Evolutionary conservation across 75 land plant genomes (phyloP), one percentile per base, ranked within the genome.

Genomic region (Pinus albicaulis): DNA sequence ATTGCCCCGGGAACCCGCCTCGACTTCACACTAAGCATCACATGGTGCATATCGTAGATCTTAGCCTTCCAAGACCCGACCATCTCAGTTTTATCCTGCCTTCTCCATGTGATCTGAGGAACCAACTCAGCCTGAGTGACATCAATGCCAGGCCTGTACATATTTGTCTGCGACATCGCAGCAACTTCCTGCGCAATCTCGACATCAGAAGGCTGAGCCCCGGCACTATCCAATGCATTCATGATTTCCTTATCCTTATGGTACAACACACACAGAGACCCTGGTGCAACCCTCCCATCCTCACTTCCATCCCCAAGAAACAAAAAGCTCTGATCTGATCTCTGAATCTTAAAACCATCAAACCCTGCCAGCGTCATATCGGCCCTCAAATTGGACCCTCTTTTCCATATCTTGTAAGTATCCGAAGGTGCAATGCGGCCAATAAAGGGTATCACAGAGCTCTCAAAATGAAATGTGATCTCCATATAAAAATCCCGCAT

Each of bases 401-500:
- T 78, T 78, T 92, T 92, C 94, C 94, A 92, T 19, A 92, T 92
- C 70, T 82, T 87, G 76, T 92, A 92, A 7, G 94, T 92, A 74
- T 92, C 94, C 2, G 94, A 92, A 13, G 94, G 94, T 3, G 94
- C 94, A 74, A 92, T 90, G 55, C 86, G 76, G 0, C 88, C 82
- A 55, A 92, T 84, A 64, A 92, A 92, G 20, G 94, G 94, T 11
- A 92, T 87, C 36, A 89, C 87, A 16, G 93, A 91, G 83, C 93
- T 91, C 87, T 91, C 93, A 64, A 91, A 91, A 24, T 86, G 83
- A 78, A 92, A 92, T 1, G 86, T 82, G 19, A 92, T 82, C 73
- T 92, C 94, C 94, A 92, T 92, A 69, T 92, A 92, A 55, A 92
- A 92, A 44, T 93, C 96, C 72, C 96, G 77, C 94, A 93, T 93